Evolutionary conservation across 306 rosid species (phyloP), one percentile per base, ranked within the genome.

Genomic region (Prunus campanulata): DNA sequence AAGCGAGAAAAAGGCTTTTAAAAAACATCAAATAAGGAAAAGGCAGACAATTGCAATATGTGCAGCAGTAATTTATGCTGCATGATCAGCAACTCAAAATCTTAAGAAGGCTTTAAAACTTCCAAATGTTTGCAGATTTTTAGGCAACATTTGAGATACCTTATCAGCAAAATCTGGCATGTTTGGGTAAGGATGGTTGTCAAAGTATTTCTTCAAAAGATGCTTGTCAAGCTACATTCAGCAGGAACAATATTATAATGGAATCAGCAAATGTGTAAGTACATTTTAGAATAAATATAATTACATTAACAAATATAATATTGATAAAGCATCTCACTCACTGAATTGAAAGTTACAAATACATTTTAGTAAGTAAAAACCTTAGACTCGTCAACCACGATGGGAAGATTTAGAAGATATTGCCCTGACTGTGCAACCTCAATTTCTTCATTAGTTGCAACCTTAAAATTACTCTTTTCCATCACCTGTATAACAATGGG

Each of bases 371-470:
- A 32, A 15, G 66, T 51, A 79, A 86, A 83, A 84, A 95, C 97
- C 97, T 92, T 95, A 80, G 96, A 85, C 39, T 92, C 96, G 77
- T 95, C 97, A 72, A 95, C 97, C 42, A 80, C 84, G 61, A 95
- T 95, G 75, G 99, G 97, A 88, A 95, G 99, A 85, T 92, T 87
- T 48, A 95, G 86, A 83, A 88, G 99, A 92, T 90, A 95, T 86
- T 95, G 92, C 81, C 97, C 99, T 0, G 96, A 91, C 71, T 66
- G 89, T 56, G 99, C 97, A 80, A 95, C 80, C 66, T 95, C 97
- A 75, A 91, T 78, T 81, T 95, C 99, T 69, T 90, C 96, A 2
- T 86, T 86, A 72, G 84, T 86, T 70, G 88, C 86, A 79, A 95
- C 70, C 86, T 92, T 92, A 84, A 95, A 95, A 86, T 95, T 91